A percentile compares a stretch with the other conserved stretches of the same genome.
Conservation (phyloP, 2,329 filamentous ascomycete genomes). For the Ascocoryne sarcoides region DNA sequence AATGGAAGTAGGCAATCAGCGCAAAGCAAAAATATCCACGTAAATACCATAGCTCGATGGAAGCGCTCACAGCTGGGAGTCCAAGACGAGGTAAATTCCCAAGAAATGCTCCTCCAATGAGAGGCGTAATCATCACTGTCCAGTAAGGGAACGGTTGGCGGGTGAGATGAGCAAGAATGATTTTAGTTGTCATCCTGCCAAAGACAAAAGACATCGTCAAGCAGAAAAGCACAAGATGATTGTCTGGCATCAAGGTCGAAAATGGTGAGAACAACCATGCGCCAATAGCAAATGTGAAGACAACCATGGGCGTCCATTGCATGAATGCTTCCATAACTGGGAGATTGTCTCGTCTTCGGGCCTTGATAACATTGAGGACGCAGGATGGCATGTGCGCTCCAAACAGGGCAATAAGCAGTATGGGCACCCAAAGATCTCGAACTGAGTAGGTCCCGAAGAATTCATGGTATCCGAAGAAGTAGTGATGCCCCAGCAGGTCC, state of each 20-base stretch:
- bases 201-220: constrained; percentile 95
- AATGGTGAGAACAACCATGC: constrained; percentile 88
- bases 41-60: constrained; percentile 70
- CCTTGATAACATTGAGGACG: constrained; percentile 73
- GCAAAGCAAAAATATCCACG: constrained; percentile 78
- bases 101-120: constrained; percentile 75
- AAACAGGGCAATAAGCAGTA: constrained; percentile 58
- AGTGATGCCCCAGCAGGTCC: constrained; percentile 53
- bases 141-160: constrained; percentile 93
- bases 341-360: constrained; percentile 61
- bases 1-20: constrained; percentile 78
- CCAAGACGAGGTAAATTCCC: constrained; percentile 76
- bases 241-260: constrained; percentile 70
- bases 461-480: constrained; percentile 43
- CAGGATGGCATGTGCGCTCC: constrained; percentile 79
- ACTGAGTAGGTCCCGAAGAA: constrained; percentile 65
- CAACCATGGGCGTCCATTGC: constrained; percentile 86
- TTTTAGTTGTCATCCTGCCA: constrained; percentile 96
- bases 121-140: constrained; percentile 82
- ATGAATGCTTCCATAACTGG: constrained; percentile 77
- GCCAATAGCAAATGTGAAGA: constrained; percentile 66
- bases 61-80: constrained; percentile 54
- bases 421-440: constrained; percentile 77
- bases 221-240: constrained; percentile 87
- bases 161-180: constrained; percentile 92